phyloP scores from a whole-genome alignment of 495 filamentous ascomycete genomes.

The Glarea lozoyensis region DNA sequence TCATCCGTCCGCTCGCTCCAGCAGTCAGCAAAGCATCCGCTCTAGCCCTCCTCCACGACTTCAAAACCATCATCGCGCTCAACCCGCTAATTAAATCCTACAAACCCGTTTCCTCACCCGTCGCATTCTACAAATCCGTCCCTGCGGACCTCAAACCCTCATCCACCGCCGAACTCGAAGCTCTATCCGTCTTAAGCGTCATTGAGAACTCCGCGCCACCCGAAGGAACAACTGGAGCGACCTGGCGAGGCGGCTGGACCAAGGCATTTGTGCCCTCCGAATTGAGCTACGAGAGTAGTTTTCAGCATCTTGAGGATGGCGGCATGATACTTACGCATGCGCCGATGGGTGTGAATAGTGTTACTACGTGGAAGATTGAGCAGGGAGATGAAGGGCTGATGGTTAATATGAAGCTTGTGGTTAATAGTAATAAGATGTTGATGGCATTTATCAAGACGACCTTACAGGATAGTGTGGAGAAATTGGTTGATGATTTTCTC shows the following conservation, averaged over 20 bases:
- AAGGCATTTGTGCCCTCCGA: conserved; percentile 11
- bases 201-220: conserved; percentile 1
- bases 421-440: conserved; percentile 17
- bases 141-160: conserved; percentile 5
- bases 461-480: conserved; percentile 13
- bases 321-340: conserved; percentile 13
- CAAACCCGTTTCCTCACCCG: conserved; percentile 1
- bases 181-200: conserved; percentile 5
- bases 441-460: conserved; percentile 17
- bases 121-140: conserved; percentile 10
- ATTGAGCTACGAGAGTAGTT: conserved; percentile 8
- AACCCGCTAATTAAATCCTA: conserved; percentile 17
- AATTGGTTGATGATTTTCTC: conserved; percentile 10
- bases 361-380: conserved; percentile 8
- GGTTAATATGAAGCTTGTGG: conserved; percentile 8
- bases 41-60: conserved; percentile 12
- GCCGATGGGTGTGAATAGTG: conserved; percentile 15
- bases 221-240: not conserved
- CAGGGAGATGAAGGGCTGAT: conserved; percentile 4
- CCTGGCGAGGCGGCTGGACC: conserved; percentile 15
- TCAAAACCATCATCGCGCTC: conserved; percentile 9
- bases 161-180: not conserved
- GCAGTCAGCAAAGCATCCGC: conserved; percentile 9
- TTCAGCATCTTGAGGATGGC: conserved; percentile 5
- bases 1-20: conserved; percentile 5